Conservation (phyloP, 2,329 filamentous ascomycete species). For the Lachnellula subtilissima region DNA sequence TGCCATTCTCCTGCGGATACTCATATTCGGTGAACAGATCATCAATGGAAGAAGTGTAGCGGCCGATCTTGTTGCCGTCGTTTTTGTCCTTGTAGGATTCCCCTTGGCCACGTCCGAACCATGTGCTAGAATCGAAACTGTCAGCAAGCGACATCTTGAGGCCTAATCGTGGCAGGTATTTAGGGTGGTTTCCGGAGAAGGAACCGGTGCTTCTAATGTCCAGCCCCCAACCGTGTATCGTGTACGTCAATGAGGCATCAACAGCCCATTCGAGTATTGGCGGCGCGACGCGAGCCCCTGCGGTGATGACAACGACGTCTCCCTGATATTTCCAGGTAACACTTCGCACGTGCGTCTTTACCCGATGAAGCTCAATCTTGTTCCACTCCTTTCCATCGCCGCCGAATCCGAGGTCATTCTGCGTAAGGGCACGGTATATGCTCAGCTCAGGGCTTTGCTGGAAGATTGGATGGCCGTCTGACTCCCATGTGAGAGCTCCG, state of each 20-base stretch:
- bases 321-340: conserved; percentile 32
- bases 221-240: conserved; percentile 43
- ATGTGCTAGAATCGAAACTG: conserved; percentile 45
- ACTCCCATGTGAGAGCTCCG: conserved; percentile 6
- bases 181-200: conserved; percentile 44
- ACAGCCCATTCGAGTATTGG: conserved; percentile 58
- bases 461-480: conserved; percentile 10
- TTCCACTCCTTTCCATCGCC: not conserved
- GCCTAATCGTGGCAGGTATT: conserved; percentile 57
- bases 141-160: conserved; percentile 49
- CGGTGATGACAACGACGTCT: conserved; percentile 41
- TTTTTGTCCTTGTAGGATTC: conserved; percentile 66
- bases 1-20: conserved; percentile 64
- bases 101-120: conserved; percentile 64
- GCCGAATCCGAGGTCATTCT: conserved; percentile 49
- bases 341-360: conserved; percentile 44
- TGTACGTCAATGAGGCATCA: conserved; percentile 47
- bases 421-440: conserved; percentile 61
- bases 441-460: conserved; percentile 39
- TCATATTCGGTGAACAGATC: conserved; percentile 57
- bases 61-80: conserved; percentile 52
- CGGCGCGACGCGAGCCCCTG: conserved; percentile 42
- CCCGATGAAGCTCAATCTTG: conserved; percentile 35
- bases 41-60: conserved; percentile 43
- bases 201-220: conserved; percentile 42